Percentiles rank a stretch among this genome's conserved stretches.
Evolutionary conservation across 495 filamentous ascomycete species (phyloP).

Genomic region (Apiosordaria backusii): DNA sequence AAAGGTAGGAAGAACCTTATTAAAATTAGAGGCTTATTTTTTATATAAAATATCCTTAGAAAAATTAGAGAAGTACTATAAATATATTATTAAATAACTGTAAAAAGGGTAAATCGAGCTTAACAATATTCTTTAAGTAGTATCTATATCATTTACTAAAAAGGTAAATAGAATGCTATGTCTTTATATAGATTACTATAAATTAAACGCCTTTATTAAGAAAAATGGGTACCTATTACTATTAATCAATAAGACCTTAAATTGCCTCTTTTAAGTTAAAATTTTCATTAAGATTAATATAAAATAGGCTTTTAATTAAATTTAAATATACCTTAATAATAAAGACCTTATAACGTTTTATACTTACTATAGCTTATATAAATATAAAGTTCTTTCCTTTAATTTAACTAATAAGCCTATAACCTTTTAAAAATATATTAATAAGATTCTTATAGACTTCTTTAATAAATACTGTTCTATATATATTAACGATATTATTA

Average conservation of each 20-base stretch:
- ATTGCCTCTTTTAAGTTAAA: conserved; percentile 27
- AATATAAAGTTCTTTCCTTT: conserved; percentile 35
- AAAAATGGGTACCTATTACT: conserved; percentile 47
- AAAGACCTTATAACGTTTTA: conserved; percentile 34
- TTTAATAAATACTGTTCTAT: conserved; percentile 29
- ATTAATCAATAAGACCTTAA: conserved; percentile 43
- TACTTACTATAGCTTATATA: conserved; percentile 29
- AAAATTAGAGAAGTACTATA: too few relatives aligned
- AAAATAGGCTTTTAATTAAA: conserved; percentile 18
- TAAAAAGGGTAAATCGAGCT: too few relatives aligned
- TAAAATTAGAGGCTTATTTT: too few relatives aligned
- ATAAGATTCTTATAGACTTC: conserved; percentile 24
- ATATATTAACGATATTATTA: conserved; percentile 13
- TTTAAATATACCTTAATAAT: conserved; percentile 26
- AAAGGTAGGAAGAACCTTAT: too few relatives aligned
- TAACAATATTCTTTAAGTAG: too few relatives aligned
- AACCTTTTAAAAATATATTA: conserved; percentile 34
- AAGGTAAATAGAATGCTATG: conserved; percentile 36
- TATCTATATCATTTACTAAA: conserved; percentile 36
- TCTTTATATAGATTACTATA: conserved; percentile 47
- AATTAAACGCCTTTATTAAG: conserved; percentile 40
- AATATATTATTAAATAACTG: too few relatives aligned
- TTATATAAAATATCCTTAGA: too few relatives aligned
- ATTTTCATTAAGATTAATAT: conserved; percentile 47
- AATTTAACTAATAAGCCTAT: conserved; percentile 28